A percentile compares a stretch with the other conserved stretches of the same genome.
Evolutionary conservation across 495 filamentous ascomycete genomes (phyloP).

Genomic region (Jackrogersella multiformis): DNA sequence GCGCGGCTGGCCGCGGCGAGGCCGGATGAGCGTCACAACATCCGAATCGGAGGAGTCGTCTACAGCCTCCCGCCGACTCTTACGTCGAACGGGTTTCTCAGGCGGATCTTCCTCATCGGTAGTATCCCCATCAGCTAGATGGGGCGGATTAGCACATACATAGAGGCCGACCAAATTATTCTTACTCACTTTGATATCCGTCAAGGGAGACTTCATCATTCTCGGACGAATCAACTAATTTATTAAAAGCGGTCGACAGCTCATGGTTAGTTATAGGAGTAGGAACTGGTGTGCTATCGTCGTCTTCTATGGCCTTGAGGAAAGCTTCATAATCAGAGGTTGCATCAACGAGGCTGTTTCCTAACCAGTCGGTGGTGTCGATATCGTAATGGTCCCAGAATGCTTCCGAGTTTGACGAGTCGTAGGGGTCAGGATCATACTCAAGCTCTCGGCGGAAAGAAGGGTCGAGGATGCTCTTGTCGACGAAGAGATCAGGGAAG

Average conservation of each 20-base stretch:
- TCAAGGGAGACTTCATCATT: conserved; percentile 64
- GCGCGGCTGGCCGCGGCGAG: conserved; percentile 54
- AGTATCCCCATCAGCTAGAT: conserved; percentile 81
- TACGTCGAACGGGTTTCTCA: conserved; percentile 64
- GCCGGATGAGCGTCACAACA: conserved; percentile 50
- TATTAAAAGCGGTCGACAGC: conserved; percentile 52
- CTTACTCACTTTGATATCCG: conserved; percentile 80
- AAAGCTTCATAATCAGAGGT: conserved; percentile 49
- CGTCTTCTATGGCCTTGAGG: conserved; percentile 39
- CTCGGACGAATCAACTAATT: conserved; percentile 61
- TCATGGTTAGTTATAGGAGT: conserved; percentile 62
- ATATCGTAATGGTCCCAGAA: conserved; percentile 57
- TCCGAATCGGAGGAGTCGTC: conserved; percentile 58
- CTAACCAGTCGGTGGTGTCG: conserved; percentile 26
- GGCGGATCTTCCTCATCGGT: conserved; percentile 80
- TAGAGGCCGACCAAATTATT: conserved; percentile 17
- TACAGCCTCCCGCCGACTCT: conserved; percentile 51
- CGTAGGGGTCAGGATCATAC: conserved; percentile 63
- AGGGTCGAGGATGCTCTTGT: conserved; percentile 74
- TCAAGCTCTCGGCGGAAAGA: conserved; percentile 75
- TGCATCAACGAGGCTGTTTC: conserved; percentile 14
- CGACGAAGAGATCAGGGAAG: conserved; percentile 76
- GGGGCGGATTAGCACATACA: conserved; percentile 61
- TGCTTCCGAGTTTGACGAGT: conserved; percentile 55
- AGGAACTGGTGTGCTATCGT: conserved; percentile 47